These are phyloP conservation scores for Curvularia spicifera DNA, from an alignment of 2,329 filamentous ascomycete genomes.

Conservation along the genomic window DNA sequence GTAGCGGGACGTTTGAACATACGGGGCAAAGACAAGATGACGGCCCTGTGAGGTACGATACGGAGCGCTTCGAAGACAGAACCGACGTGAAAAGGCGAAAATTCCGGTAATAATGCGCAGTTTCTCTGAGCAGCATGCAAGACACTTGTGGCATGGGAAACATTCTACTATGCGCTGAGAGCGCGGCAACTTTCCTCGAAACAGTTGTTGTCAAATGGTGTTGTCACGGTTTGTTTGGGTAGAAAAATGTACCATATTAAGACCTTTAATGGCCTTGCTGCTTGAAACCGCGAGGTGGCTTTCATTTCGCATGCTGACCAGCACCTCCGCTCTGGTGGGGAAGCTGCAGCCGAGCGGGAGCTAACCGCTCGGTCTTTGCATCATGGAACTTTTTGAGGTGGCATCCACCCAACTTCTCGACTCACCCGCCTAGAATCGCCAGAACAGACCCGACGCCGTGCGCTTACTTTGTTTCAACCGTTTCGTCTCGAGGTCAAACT, in stretches of 20 bases:
- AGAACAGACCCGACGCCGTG: background rate
- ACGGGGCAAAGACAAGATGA: constrained; percentile 31
- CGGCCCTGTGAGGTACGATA: constrained; percentile 4
- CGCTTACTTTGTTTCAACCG: background rate
- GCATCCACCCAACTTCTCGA: constrained; percentile 6
- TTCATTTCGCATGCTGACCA: constrained; percentile 6
- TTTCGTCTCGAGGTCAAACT: background rate
- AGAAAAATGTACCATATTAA: background rate
- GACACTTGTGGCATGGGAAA: background rate
- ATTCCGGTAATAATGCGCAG: constrained; percentile 8
- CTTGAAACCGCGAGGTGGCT: background rate
- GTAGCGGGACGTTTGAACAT: constrained; percentile 35
- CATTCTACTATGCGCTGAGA: background rate
- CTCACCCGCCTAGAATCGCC: background rate
- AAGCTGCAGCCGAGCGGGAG: constrained; percentile 37
- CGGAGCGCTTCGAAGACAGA: constrained; percentile 17
- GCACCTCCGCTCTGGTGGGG: constrained; percentile 19
- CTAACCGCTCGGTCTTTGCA: constrained; percentile 29
- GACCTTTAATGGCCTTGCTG: background rate
- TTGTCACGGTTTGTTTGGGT: background rate
- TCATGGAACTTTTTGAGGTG: constrained; percentile 39
- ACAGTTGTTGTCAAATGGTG: background rate
- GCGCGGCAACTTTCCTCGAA: background rate
- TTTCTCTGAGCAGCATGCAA: background rate
- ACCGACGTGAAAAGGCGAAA: constrained; percentile 29